Conservation (phyloP, 106 monocot genomes). For the Dendrobium officinale region DNA sequence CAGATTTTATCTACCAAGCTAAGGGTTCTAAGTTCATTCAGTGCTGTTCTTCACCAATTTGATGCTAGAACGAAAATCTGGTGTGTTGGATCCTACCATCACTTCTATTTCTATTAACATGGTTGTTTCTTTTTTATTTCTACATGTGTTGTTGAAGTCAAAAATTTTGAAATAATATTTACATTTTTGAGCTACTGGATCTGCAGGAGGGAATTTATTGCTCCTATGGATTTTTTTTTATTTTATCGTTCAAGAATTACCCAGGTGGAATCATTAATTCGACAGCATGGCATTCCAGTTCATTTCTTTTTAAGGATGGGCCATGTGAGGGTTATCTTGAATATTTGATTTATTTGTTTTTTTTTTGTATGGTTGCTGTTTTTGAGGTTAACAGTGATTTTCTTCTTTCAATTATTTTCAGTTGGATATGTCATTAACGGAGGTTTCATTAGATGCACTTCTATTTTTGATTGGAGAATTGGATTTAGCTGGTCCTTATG, state of each 20-base stretch:
- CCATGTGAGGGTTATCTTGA: slow-evolving; percentile 39
- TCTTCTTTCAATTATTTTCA: slow-evolving; percentile 16
- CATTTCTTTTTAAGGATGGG: slow-evolving; percentile 43
- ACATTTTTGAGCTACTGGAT: slow-evolving; percentile 8
- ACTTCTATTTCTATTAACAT: slow-evolving; percentile 5
- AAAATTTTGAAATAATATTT: background rate
- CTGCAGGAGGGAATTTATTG: slow-evolving; percentile 67
- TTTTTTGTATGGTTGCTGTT: background rate
- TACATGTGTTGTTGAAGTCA: background rate
- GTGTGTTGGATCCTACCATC: slow-evolving; percentile 18
- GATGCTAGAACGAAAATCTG: slow-evolving; percentile 48
- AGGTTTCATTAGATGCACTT: slow-evolving; percentile 63
- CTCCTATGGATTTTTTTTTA: slow-evolving; percentile 39
- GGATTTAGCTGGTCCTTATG: slow-evolving; percentile 63
- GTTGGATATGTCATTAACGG: slow-evolving; percentile 56
- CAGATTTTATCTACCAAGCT: slow-evolving; percentile 54
- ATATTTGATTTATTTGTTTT: background rate
- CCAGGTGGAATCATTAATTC: slow-evolving; percentile 13
- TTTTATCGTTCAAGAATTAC: slow-evolving; percentile 52
- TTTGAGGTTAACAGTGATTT: slow-evolving; percentile 17
- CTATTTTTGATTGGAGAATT: slow-evolving; percentile 61
- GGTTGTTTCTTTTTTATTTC: background rate
- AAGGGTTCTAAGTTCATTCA: slow-evolving; percentile 56
- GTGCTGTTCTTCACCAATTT: slow-evolving; percentile 32
- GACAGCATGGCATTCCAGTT: slow-evolving; percentile 26